Evolutionary conservation across 169 alveolate genomes (phyloP).

Genomic region (Amoebophrya sp.): DNA sequence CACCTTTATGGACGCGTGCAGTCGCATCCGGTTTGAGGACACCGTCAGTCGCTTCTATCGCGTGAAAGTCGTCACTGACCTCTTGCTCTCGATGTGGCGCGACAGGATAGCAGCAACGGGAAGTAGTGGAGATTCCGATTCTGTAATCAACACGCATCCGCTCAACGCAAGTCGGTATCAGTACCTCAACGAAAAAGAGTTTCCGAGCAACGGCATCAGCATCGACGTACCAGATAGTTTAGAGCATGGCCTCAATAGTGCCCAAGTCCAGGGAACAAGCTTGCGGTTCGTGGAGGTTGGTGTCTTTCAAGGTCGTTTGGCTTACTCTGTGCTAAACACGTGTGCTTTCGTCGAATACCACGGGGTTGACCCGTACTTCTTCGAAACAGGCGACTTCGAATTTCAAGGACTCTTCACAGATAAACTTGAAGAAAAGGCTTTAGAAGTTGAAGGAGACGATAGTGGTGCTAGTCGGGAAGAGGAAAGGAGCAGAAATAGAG

Average conservation of each 20-base stretch:
- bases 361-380: neutral
- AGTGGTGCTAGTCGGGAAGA: neutral
- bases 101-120: neutral
- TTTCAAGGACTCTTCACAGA: neutral
- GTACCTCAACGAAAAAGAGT: neutral
- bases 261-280: neutral
- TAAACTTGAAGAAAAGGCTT: neutral
- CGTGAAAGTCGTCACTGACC: neutral
- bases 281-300: neutral
- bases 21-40: neutral
- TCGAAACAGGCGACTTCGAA: conserved; percentile 13
- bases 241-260: neutral
- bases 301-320: neutral
- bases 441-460: neutral
- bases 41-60: neutral
- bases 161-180: neutral
- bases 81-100: neutral
- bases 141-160: neutral
- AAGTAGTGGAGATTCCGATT: neutral
- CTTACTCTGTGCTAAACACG: neutral
- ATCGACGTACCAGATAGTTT: neutral
- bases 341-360: neutral
- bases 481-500: too few species aligned
- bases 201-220: neutral
- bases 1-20: neutral